Evolutionary conservation across 2,329 filamentous ascomycete genomes (phyloP).

Genomic region (Monilinia aucupariae): DNA sequence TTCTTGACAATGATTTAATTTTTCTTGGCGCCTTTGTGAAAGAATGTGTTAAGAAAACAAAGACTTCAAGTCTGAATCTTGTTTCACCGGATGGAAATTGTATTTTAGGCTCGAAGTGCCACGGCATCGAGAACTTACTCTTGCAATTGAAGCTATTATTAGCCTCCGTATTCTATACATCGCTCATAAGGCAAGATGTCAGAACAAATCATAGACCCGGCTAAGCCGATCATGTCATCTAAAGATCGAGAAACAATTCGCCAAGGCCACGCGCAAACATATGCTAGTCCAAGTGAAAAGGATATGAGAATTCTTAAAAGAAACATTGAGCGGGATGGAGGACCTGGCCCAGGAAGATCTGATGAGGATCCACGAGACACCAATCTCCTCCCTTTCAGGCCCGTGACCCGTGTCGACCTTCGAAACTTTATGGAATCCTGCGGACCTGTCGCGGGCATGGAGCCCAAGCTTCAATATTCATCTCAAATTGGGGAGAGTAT

Average conservation of each 20-base stretch:
- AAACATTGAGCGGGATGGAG: not conserved
- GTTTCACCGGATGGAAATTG: not conserved
- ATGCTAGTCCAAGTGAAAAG: not conserved
- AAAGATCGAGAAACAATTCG: not conserved
- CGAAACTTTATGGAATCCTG: not conserved
- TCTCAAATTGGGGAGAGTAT: not conserved
- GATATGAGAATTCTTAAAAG: not conserved
- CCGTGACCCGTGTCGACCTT: not conserved
- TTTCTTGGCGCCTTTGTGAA: not conserved
- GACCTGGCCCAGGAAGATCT: not conserved
- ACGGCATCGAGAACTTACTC: not conserved
- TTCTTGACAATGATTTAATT: not conserved
- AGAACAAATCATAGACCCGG: slow-evolving; percentile 6
- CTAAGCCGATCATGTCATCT: not conserved
- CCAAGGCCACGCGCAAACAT: not conserved
- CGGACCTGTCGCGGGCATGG: not conserved
- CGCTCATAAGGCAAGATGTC: not conserved
- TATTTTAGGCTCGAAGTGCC: not conserved
- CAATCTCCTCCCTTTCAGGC: not conserved
- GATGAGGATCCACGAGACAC: not conserved
- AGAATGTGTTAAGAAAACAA: not conserved
- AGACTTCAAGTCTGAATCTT: not conserved
- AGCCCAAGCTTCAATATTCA: not conserved
- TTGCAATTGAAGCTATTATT: not conserved
- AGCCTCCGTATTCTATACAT: not conserved